Evolutionary conservation across 768 basidiomycete genomes (phyloP).

Genomic region (Trametes cingulata): DNA sequence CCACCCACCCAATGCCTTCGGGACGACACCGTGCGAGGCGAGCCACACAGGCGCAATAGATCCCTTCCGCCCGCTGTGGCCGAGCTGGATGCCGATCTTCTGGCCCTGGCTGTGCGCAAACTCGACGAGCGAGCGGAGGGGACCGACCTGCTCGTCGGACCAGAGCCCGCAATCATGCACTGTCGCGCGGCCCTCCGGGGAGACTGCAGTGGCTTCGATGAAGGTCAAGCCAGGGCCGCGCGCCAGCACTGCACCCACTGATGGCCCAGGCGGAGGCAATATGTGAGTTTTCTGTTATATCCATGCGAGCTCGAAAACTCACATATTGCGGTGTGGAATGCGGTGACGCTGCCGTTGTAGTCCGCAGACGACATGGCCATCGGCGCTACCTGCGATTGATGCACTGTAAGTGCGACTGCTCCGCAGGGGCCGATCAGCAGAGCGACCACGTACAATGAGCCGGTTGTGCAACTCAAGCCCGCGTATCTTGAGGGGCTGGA

Average conservation of each 20-base stretch:
- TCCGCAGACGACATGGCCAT: conserved; percentile 59
- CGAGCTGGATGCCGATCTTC: conserved; percentile 72
- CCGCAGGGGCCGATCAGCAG: background rate
- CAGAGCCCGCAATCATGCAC: conserved; percentile 62
- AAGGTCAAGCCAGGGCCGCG: conserved; percentile 58
- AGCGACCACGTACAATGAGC: conserved; percentile 24
- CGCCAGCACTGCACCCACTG: conserved; percentile 52
- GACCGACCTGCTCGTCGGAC: conserved; percentile 54
- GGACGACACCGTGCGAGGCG: conserved; percentile 39
- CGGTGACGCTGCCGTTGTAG: conserved; percentile 46
- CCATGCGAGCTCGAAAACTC: no score
- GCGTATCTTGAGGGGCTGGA: conserved; percentile 52
- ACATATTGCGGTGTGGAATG: conserved; percentile 57
- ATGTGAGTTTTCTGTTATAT: no score
- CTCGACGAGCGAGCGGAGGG: conserved; percentile 53
- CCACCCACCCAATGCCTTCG: conserved; percentile 41
- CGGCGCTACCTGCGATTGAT: conserved; percentile 43
- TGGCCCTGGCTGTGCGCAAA: conserved; percentile 70
- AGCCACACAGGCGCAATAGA: conserved; percentile 64
- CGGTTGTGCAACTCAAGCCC: conserved; percentile 34
- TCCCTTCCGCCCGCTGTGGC: conserved; percentile 73
- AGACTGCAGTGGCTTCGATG: conserved; percentile 68
- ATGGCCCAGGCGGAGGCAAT: background rate
- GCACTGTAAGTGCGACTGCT: no score
- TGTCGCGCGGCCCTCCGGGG: conserved; percentile 57